Evolutionary conservation across 305 asterid species (phyloP).

Genomic region (Solanum hybrid): DNA sequence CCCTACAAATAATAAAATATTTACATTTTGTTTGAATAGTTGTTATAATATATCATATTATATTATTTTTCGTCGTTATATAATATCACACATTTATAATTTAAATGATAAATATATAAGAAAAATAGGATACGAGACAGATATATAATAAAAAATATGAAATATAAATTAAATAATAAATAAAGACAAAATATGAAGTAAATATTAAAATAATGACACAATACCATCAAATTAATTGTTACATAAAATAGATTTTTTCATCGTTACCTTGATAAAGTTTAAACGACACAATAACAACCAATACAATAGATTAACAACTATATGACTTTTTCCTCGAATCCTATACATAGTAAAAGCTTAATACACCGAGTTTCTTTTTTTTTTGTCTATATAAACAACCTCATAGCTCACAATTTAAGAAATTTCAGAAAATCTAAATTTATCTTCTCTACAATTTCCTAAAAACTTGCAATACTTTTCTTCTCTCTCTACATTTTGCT

Average conservation of each 20-base stretch:
- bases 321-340: not conserved
- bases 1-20: not conserved
- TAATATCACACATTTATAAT: rapidly evolving
- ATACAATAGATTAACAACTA: not conserved
- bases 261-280: too few relatives aligned
- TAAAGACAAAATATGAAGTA: rapidly evolving
- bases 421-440: not conserved
- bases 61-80: too few relatives aligned
- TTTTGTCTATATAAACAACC: constrained; percentile 19
- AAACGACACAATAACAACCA: not conserved
- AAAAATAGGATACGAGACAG: too few relatives aligned
- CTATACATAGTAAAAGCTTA: not conserved
- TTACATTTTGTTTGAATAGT: not conserved
- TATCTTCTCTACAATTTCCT: not conserved
- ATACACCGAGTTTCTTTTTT: not conserved
- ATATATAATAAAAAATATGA: too few relatives aligned
- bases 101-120: too few relatives aligned
- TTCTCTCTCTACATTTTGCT: not conserved
- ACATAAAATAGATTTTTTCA: too few relatives aligned
- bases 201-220: too few relatives aligned
- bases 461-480: not conserved
- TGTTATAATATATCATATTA: too few relatives aligned
- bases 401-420: not conserved
- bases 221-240: rapidly evolving
- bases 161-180: too few relatives aligned